phyloP scores from a whole-genome alignment of 768 basidiomycete species.

The Solioccasus polychromus region DNA sequence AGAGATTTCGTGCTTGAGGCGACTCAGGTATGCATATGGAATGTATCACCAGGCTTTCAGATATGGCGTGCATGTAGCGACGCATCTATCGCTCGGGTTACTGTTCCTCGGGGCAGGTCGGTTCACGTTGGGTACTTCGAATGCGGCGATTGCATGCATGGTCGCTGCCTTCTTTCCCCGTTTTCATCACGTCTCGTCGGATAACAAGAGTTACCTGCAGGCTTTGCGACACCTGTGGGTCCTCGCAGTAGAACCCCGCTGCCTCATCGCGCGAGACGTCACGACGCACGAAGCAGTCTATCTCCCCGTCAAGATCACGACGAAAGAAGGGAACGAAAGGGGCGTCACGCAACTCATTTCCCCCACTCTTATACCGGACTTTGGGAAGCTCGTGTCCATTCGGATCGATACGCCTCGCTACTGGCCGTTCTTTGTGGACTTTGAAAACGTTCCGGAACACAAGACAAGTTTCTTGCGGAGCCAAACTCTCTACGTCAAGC shows the following conservation, averaged over 20 bases:
- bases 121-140: conserved; percentile 87
- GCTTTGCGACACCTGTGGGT: conserved; percentile 96
- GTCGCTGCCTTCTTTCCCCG: conserved; percentile 90
- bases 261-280: conserved; percentile 88
- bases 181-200: conserved; percentile 72
- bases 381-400: conserved; percentile 78
- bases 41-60: conserved; percentile 73
- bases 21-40: conserved; percentile 87
- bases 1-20: conserved; percentile 83
- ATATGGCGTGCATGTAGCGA: conserved; percentile 88
- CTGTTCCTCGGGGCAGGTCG: conserved; percentile 93
- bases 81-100: conserved; percentile 86
- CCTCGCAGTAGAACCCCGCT: conserved; percentile 90
- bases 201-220: conserved; percentile 90
- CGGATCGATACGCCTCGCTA: conserved; percentile 92
- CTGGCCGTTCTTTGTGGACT: conserved; percentile 88
- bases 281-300: conserved; percentile 90
- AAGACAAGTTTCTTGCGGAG: conserved; percentile 65
- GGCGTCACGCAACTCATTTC: conserved; percentile 82
- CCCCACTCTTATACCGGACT: conserved; percentile 89
- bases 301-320: conserved; percentile 84
- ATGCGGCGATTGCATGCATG: conserved; percentile 89
- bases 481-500: conserved; percentile 89
- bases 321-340: conserved; percentile 59
- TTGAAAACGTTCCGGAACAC: conserved; percentile 64